These are phyloP conservation scores for Ophiostoma ips DNA, from an alignment of 2,329 filamentous ascomycete genomes.

Conservation along the genomic window DNA sequence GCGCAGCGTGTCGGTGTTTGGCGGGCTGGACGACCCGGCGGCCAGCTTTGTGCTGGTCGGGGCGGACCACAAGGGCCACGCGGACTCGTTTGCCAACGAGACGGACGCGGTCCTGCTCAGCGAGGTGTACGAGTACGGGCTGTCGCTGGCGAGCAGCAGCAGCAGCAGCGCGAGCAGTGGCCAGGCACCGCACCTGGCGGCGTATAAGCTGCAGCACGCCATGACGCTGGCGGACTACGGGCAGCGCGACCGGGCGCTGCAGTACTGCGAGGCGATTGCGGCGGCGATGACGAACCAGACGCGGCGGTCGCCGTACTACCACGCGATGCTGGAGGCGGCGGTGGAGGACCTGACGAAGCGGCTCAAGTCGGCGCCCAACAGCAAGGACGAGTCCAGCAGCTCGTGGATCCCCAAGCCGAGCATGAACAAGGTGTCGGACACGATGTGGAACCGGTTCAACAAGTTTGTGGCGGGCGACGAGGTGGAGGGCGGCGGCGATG, in stretches of 20 bases:
- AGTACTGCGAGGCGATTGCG: conserved; percentile 80
- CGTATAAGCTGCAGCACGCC: conserved; percentile 86
- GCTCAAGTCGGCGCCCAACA: conserved; percentile 73
- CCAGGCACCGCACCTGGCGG: conserved; percentile 53
- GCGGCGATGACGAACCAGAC: conserved; percentile 66
- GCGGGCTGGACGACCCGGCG: conserved; percentile 68
- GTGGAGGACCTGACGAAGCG: conserved; percentile 76
- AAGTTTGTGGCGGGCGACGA: conserved; percentile 94
- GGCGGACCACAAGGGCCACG: conserved; percentile 60
- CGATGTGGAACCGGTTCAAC: conserved; percentile 84
- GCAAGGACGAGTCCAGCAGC: conserved; percentile 58
- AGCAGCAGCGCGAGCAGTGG: neutral
- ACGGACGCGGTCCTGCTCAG: conserved; percentile 84
- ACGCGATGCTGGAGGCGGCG: conserved; percentile 55
- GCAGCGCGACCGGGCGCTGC: conserved; percentile 65
- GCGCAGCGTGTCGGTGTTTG: conserved; percentile 54
- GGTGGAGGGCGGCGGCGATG: conserved; percentile 45
- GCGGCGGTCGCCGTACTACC: conserved; percentile 74
- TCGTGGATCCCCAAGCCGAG: conserved; percentile 92
- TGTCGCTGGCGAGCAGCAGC: conserved; percentile 52
- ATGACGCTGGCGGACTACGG: conserved; percentile 73
- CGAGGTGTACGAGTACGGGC: conserved; percentile 85
- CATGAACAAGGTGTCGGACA: conserved; percentile 89
- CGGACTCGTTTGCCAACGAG: conserved; percentile 62
- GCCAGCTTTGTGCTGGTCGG: conserved; percentile 67